These are phyloP conservation scores for Rhinocladiella similis DNA, from an alignment of 2,329 filamentous ascomycete genomes.

Conservation along the genomic window DNA sequence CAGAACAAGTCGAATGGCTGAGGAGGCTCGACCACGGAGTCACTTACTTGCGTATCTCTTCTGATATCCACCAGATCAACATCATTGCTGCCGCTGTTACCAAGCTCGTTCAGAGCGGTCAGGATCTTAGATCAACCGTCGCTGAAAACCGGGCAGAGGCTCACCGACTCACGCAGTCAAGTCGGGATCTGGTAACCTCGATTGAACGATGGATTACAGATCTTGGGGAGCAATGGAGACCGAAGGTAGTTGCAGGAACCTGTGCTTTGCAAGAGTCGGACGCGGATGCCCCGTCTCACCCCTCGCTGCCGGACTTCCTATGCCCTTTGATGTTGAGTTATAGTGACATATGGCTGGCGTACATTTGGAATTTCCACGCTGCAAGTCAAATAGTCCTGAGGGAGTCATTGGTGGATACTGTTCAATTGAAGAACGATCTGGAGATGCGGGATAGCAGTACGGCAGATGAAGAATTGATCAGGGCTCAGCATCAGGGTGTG, in stretches of 20 bases:
- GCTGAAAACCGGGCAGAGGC: neutral
- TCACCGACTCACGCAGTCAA: neutral
- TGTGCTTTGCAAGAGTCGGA: neutral
- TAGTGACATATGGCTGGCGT: constrained; percentile 9
- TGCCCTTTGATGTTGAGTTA: constrained; percentile 9
- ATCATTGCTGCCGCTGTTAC: constrained; percentile 1
- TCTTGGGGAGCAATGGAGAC: constrained; percentile 1
- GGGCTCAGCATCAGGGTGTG: neutral
- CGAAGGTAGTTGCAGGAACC: constrained; percentile 1
- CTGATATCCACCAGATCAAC: constrained; percentile 10
- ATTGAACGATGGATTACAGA: constrained; percentile 7
- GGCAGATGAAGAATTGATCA: constrained; percentile 5
- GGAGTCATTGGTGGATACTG: constrained; percentile 11
- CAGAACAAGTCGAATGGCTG: constrained; percentile 7
- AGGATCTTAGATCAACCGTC: neutral
- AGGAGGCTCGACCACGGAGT: constrained; percentile 6
- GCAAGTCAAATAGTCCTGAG: constrained; percentile 14
- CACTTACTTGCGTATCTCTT: constrained; percentile 4
- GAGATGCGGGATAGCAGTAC: neutral
- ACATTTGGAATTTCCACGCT: constrained; percentile 14
- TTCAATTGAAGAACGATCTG: neutral
- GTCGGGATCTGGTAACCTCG: neutral
- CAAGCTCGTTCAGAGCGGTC: neutral
- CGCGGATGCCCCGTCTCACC: neutral
- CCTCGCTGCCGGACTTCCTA: constrained; percentile 1